phyloP scores from a whole-genome alignment of 176 grass and related monocot genomes.

The sorghum (Sorghum bicolor) region Sorghum_bicolor_NCBIv3 NC_012877.2:1288501-1289000 shows the following conservation, averaged over 20 bases:
- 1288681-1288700: conserved; percentile 70
- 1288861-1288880: conserved; percentile 63
- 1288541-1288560: conserved; percentile 71
- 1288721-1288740: conserved; percentile 59
- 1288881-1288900: conserved; percentile 87
- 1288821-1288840: conserved; percentile 51
- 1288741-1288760: conserved; percentile 60
- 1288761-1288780: conserved; percentile 87
- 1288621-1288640: conserved; percentile 66
- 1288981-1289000: background rate
- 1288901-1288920: conserved; percentile 76
- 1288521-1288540: background rate
- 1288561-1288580: conserved; percentile 61
- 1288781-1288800: conserved; percentile 82
- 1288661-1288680: conserved; percentile 60
- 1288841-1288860: conserved; percentile 68
- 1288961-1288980: background rate
- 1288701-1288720: conserved; percentile 86
- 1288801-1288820: conserved; percentile 57
- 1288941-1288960: background rate
- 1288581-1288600: conserved; percentile 75
- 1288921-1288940: conserved; percentile 21
- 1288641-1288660: conserved; percentile 76
- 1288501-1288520: no score
- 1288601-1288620: conserved; percentile 59